phyloP scores from a whole-genome alignment of 1,284 basidiomycete species.

The Coniferiporia sulphurascens region DNA sequence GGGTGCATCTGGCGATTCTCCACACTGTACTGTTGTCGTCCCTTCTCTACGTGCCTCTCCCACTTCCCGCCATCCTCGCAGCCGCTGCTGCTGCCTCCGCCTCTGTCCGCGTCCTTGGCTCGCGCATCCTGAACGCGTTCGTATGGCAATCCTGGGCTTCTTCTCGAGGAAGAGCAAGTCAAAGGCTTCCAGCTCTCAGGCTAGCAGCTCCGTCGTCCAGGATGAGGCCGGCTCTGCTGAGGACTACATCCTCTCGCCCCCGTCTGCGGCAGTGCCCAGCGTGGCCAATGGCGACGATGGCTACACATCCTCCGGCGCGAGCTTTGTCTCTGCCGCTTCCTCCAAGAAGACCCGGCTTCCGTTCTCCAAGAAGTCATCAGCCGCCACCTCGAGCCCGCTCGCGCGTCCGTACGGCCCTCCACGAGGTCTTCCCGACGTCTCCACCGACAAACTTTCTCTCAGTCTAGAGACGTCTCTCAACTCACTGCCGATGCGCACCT shows the following conservation, averaged over 20 bases:
- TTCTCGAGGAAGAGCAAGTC: constrained; percentile 19
- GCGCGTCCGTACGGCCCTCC: neutral
- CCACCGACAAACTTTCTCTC: constrained; percentile 9
- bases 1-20: neutral
- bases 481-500: neutral
- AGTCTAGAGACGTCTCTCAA: constrained; percentile 8
- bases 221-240: constrained; percentile 13
- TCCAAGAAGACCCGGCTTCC: constrained; percentile 15
- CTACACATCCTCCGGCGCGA: constrained; percentile 12
- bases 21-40: neutral
- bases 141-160: constrained; percentile 21
- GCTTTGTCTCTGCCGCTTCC: constrained; percentile 12
- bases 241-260: constrained; percentile 16
- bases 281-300: constrained; percentile 14
- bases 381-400: constrained; percentile 7
- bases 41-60: neutral
- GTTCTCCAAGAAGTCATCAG: constrained; percentile 13
- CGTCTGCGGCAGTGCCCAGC: constrained; percentile 1
- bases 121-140: neutral
- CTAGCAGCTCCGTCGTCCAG: constrained; percentile 12
- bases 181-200: constrained; percentile 15
- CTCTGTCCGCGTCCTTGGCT: neutral
- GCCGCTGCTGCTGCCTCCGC: neutral
- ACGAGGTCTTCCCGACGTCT: neutral
- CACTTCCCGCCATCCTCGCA: neutral